Evolutionary conservation across 768 basidiomycete species (phyloP), one percentile per base, ranked within the genome.

Genomic region (Tylopilus felleus): DNA sequence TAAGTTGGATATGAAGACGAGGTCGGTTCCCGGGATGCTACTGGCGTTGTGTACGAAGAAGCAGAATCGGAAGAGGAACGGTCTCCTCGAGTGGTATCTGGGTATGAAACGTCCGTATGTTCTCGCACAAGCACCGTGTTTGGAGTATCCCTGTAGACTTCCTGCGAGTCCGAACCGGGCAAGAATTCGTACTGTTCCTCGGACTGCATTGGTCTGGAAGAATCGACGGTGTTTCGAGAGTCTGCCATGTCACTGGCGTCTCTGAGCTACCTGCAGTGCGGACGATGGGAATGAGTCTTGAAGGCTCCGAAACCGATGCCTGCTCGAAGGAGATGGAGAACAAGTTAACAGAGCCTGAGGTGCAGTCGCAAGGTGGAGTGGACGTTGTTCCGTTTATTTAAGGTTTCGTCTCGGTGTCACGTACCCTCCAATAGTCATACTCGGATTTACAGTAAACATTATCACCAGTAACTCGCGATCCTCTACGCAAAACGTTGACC

Each of bases 11-110:
- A 77, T 59, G 81, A 80, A 48, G 78, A 76, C 35, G 82, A 80
- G 8, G 88, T 87, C 14, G 75, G 62, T 13, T 81, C 73, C 46
- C 85, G 82, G 9, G 88, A 86, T n/a, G 79, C 80, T 14, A 80
- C 56, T n/a, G 86, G 82, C 1, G 84, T 79, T 14, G 76, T 71
- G 29, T 73, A 60, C 19, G 68, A 65, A 46, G 63, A 44, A 27
- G 62, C 47, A 52, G 69, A 63, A 38, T 65, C 65, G 51, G 66
- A 67, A 51, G 66, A 65, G 29, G 65, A 64, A 56, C 60, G 58
- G 28, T 49, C 48, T 6, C 16, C 47, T 49, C 47, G 63, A 48
- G 53, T 58, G 64, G 56, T 59, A 60, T 69, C 58, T 46, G 47
- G 68, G 61, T 68, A 68, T 64, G 61, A 49, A 45, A 41, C 44